phyloP scores from a whole-genome alignment of 768 basidiomycete species.

The Symmetrospora coprosmae region DNA sequence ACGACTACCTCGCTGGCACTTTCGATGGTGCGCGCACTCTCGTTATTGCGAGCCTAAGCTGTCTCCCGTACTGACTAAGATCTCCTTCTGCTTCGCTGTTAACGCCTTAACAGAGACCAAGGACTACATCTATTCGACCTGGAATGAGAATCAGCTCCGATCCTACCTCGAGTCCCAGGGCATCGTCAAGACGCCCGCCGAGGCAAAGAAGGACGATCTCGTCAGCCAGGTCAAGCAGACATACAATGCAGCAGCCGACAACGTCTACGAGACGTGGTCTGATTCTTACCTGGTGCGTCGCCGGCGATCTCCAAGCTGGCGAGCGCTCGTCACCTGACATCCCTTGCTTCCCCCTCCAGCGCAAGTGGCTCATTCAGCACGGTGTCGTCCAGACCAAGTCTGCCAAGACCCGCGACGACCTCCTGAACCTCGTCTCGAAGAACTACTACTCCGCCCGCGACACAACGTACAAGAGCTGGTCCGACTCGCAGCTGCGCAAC shows the following conservation, averaged over 20 bases:
- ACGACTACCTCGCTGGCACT: slow-evolving; percentile 25
- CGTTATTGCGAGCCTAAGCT: neutral
- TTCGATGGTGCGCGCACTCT: slow-evolving; percentile 19
- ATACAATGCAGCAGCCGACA: slow-evolving; percentile 50
- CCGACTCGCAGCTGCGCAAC: slow-evolving; percentile 27
- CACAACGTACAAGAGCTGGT: slow-evolving; percentile 30
- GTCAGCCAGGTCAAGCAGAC: slow-evolving; percentile 53
- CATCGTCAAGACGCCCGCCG: slow-evolving; percentile 50
- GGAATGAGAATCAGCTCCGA: slow-evolving; percentile 59
- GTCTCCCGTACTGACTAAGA: neutral
- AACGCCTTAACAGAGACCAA: slow-evolving; percentile 47
- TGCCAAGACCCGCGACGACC: slow-evolving; percentile 49
- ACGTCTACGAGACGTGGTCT: slow-evolving; percentile 73
- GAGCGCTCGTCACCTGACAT: neutral
- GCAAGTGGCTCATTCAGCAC: slow-evolving; percentile 40
- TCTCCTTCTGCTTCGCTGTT: neutral
- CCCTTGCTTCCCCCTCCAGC: neutral
- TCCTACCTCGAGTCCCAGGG: slow-evolving; percentile 62
- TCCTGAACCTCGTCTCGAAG: slow-evolving; percentile 53
- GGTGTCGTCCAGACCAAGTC: slow-evolving; percentile 52
- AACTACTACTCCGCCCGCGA: slow-evolving; percentile 52
- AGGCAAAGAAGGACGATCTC: slow-evolving; percentile 55
- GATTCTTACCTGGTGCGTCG: slow-evolving; percentile 59
- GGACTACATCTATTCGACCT: slow-evolving; percentile 78
- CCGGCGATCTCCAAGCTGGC: neutral